Evolutionary conservation across 768 basidiomycete genomes (phyloP).

Genomic region (Boletus edulis): DNA sequence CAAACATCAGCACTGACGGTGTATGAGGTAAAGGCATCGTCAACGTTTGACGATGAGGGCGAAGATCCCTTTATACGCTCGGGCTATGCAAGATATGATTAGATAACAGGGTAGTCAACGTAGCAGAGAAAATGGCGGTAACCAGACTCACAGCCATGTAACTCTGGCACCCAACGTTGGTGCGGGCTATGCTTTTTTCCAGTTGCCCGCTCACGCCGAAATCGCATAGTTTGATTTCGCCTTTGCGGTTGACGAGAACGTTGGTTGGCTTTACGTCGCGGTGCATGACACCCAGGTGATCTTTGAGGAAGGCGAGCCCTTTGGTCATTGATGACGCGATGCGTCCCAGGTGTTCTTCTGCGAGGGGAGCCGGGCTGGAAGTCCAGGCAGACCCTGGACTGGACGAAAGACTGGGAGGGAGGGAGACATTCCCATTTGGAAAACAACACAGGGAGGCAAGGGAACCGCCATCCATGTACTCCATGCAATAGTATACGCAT

Average conservation of each 20-base stretch:
- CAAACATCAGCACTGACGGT: conserved; percentile 97
- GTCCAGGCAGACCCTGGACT: conserved; percentile 35
- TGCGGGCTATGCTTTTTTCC: conserved; percentile 94
- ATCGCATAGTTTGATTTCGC: conserved; percentile 93
- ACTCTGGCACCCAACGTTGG: conserved; percentile 97
- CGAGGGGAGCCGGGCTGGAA: conserved; percentile 39
- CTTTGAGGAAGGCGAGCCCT: conserved; percentile 94
- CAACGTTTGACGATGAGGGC: conserved; percentile 28
- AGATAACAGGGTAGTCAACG: conserved; percentile 1
- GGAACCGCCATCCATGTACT: conserved; percentile 98
- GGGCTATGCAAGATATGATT: conserved; percentile 54
- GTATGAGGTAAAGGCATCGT: conserved; percentile 53
- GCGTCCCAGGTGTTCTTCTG: conserved; percentile 78
- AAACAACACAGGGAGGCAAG: conserved; percentile 70
- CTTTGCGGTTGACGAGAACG: conserved; percentile 84
- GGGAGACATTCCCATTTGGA: conserved; percentile 38
- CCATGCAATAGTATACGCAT: conserved; percentile 99
- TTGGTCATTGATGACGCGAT: conserved; percentile 82
- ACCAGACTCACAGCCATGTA: conserved; percentile 88
- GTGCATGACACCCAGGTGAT: conserved; percentile 86
- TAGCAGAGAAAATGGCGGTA: not conserved
- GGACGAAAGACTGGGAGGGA: conserved; percentile 31
- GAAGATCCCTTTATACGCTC: conserved; percentile 97
- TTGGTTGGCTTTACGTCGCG: conserved; percentile 92
- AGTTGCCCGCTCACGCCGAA: conserved; percentile 99